Evolutionary conservation across 2,329 filamentous ascomycete genomes (phyloP).

Genomic region (Macrophomina tecta): DNA sequence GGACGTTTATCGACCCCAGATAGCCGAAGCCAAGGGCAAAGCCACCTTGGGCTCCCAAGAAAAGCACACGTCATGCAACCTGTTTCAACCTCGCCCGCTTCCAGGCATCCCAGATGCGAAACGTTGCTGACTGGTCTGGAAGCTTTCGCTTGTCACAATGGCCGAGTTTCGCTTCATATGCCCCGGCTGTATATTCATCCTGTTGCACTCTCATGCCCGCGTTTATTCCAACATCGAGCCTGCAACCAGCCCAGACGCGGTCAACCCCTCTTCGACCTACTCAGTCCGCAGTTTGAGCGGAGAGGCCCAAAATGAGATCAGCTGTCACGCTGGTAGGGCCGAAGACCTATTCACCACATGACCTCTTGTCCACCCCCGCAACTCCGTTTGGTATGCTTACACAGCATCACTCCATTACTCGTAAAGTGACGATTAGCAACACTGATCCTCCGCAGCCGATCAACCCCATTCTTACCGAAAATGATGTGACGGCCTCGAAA

Average conservation of each 20-base stretch:
- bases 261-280: background rate
- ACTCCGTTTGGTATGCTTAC: background rate
- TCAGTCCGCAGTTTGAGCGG: background rate
- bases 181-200: background rate
- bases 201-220: background rate
- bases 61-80: constrained; percentile 2
- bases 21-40: background rate
- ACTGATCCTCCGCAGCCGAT: background rate
- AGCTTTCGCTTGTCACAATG: background rate
- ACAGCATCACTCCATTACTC: background rate
- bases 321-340: background rate
- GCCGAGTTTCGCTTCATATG: background rate
- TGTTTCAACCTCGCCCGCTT: background rate
- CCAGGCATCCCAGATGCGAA: background rate
- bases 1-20: background rate
- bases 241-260: background rate
- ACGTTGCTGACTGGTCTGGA: background rate
- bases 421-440: background rate
- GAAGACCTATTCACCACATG: background rate
- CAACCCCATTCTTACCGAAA: background rate
- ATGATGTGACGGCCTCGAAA: background rate
- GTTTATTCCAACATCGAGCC: background rate
- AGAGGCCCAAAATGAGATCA: background rate
- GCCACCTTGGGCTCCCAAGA: background rate
- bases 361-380: background rate